These are phyloP conservation scores for Trametes hirsuta DNA, from an alignment of 1,284 basidiomycete genomes.

Conservation along the genomic window DNA sequence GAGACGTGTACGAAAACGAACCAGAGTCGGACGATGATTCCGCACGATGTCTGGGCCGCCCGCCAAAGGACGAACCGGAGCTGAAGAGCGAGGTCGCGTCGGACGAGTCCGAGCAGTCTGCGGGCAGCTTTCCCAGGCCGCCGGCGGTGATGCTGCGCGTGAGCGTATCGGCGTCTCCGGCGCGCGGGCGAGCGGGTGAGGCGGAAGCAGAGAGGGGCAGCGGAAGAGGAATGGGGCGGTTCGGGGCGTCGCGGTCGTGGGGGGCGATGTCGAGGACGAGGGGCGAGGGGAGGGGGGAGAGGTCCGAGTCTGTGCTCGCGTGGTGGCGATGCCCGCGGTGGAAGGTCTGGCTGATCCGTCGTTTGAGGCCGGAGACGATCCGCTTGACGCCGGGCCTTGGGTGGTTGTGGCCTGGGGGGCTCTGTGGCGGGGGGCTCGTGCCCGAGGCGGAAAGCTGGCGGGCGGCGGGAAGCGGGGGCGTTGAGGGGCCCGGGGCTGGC, in stretches of 20 bases:
- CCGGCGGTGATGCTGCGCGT: conserved; percentile 6
- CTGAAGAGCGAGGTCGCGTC: conserved; percentile 7
- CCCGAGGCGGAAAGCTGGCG: background rate
- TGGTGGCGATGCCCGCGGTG: conserved; percentile 15
- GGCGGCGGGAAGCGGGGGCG: background rate
- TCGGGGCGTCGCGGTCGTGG: conserved; percentile 3
- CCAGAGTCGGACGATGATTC: conserved; percentile 6
- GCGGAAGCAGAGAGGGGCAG: conserved; percentile 14
- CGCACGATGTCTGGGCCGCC: background rate
- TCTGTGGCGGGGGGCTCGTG: background rate
- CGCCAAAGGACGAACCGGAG: conserved; percentile 1
- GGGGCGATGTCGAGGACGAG: conserved; percentile 8
- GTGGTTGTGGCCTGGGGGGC: conserved; percentile 4
- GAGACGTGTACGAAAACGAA: conserved; percentile 12
- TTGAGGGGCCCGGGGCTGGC: background rate
- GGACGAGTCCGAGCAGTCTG: conserved; percentile 13
- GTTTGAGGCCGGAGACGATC: conserved; percentile 23
- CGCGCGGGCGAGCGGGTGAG: background rate
- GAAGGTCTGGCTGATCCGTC: conserved; percentile 25
- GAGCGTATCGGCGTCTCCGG: conserved; percentile 15
- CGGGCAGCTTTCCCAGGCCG: conserved; percentile 15
- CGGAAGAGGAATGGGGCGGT: conserved; percentile 5
- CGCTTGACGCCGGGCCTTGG: conserved; percentile 21
- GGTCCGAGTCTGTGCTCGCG: background rate
- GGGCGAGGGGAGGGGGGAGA: conserved; percentile 1